Conservation (phyloP, 176 grass and related monocot genomes). For the Lolium perenne region DNA sequence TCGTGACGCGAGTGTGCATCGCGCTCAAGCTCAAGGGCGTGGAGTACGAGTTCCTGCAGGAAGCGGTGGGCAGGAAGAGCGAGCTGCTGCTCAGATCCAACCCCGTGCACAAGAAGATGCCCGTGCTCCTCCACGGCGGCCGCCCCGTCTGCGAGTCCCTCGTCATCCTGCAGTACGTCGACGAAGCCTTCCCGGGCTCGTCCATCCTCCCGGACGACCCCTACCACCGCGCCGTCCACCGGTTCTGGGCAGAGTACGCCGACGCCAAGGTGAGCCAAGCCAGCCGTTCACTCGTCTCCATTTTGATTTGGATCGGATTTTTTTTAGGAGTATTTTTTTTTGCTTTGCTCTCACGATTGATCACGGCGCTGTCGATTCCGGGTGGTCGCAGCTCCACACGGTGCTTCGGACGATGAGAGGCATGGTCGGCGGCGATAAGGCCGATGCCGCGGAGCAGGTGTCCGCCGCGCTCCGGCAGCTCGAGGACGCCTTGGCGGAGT, state of each 20-base stretch:
- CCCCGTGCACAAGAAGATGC: constrained; percentile 54
- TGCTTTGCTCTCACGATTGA: background rate
- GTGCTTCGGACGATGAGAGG: background rate
- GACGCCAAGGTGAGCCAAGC: constrained; percentile 44
- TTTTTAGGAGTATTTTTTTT: background rate
- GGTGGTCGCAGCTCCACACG: background rate
- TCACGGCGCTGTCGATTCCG: background rate
- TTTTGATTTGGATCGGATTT: background rate
- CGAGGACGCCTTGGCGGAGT: constrained; percentile 6
- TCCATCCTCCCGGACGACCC: constrained; percentile 40
- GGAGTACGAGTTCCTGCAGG: constrained; percentile 44
- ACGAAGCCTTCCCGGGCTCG: constrained; percentile 14
- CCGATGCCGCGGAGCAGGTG: background rate
- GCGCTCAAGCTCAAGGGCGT: constrained; percentile 56
- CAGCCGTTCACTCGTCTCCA: background rate
- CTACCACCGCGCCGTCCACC: constrained; percentile 36
- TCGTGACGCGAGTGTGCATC: constrained; percentile 26
- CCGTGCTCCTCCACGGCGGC: constrained; percentile 47
- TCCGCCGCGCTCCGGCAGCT: constrained; percentile 8
- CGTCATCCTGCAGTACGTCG: constrained; percentile 49
- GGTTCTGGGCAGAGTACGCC: constrained; percentile 48
- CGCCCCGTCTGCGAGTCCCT: constrained; percentile 47
- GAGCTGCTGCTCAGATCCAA: constrained; percentile 48
- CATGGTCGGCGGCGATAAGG: constrained; percentile 15
- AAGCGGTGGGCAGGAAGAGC: constrained; percentile 41